Percentiles rank a stretch among this genome's conserved stretches.
These are phyloP conservation scores for Fusarium sp. DNA, from an alignment of 2,329 filamentous ascomycete genomes.

Conservation along the genomic window DNA sequence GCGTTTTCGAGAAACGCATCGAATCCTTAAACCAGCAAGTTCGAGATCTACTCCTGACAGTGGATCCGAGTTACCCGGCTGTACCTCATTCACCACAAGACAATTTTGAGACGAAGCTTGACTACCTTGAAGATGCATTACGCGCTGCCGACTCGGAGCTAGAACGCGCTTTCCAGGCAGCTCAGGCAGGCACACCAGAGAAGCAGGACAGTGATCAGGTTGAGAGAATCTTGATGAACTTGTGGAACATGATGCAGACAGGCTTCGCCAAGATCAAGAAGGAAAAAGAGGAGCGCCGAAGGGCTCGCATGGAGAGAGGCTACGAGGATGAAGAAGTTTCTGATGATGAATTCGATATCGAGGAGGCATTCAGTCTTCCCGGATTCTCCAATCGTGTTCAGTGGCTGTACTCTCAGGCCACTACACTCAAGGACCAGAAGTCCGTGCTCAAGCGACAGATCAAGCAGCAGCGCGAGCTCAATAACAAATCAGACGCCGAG, in stretches of 20 bases:
- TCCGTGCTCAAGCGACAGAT: conserved; percentile 90
- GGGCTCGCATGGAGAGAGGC: conserved; percentile 67
- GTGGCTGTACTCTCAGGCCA: conserved; percentile 81
- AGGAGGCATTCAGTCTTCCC: conserved; percentile 75
- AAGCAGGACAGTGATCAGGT: conserved; percentile 61
- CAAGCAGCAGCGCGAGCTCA: conserved; percentile 93
- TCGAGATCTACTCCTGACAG: conserved; percentile 65
- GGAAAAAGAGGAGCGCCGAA: conserved; percentile 64
- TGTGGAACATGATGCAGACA: conserved; percentile 68
- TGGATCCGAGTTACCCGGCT: conserved; percentile 62
- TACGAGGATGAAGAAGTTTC: conserved; percentile 70
- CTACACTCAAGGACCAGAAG: conserved; percentile 86
- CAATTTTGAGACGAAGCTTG: conserved; percentile 74
- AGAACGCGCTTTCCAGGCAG: conserved; percentile 47
- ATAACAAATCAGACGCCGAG: conserved; percentile 83
- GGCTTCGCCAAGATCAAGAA: conserved; percentile 66
- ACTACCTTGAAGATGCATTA: conserved; percentile 73
- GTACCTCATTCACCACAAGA: conserved; percentile 69
- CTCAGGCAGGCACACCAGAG: conserved; percentile 47
- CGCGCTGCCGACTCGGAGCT: conserved; percentile 60
- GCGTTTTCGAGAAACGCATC: conserved; percentile 64
- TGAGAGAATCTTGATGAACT: conserved; percentile 63
- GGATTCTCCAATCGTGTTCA: conserved; percentile 85
- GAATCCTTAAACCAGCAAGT: conserved; percentile 73
- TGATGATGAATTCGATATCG: conserved; percentile 66